Evolutionary conservation across 495 filamentous ascomycete genomes (phyloP).

Genomic region (Aspergillus bridgeri): DNA sequence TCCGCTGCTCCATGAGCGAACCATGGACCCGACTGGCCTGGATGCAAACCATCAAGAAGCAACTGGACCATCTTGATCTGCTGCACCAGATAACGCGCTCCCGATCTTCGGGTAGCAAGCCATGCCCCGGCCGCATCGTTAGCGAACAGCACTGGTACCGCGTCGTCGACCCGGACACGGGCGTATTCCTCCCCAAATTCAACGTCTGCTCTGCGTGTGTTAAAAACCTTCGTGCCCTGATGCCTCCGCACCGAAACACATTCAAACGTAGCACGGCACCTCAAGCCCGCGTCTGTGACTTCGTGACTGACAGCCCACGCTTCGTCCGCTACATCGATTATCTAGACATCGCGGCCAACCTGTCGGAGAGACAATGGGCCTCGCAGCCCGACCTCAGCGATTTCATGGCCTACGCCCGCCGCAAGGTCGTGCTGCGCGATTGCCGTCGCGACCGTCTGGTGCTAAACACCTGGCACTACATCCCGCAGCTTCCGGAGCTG

Average conservation of each 20-base stretch:
- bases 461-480: constrained; percentile 56
- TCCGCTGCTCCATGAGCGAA: constrained; percentile 57
- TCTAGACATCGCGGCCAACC: constrained; percentile 53
- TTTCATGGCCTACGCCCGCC: constrained; percentile 49
- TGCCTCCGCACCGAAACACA: constrained; percentile 47
- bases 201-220: constrained; percentile 54
- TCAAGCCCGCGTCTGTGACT: constrained; percentile 44
- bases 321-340: constrained; percentile 61
- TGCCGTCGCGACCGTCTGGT: constrained; percentile 53
- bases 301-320: constrained; percentile 48
- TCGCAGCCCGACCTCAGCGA: constrained; percentile 44
- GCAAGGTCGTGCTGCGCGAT: constrained; percentile 48
- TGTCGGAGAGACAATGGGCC: constrained; percentile 32
- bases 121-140: constrained; percentile 52
- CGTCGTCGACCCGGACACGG: constrained; percentile 52
- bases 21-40: constrained; percentile 68
- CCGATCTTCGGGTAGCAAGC: constrained; percentile 31
- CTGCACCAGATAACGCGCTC: constrained; percentile 50
- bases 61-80: constrained; percentile 49
- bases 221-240: constrained; percentile 47
- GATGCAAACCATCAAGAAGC: constrained; percentile 57
- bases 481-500: constrained; percentile 59
- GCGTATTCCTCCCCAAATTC: constrained; percentile 51
- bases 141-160: constrained; percentile 55
- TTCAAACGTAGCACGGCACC: constrained; percentile 36